Base-by-base conservation (phyloP, 441 rosid species). In the Erodium moschatum region DNA sequence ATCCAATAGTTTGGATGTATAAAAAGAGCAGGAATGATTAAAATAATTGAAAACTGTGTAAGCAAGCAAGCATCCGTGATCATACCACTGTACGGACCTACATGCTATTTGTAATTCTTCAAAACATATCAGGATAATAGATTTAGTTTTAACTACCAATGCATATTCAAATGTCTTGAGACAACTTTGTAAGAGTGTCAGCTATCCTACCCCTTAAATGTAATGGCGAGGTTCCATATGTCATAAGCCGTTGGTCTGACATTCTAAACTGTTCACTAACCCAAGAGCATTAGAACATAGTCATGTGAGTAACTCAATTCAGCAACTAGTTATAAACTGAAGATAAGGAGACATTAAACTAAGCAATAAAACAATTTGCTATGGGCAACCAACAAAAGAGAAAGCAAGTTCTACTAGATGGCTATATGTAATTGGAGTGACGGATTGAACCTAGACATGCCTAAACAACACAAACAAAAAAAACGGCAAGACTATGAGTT, bases 1-100 rank as follows among this genome's bases (percentile, higher is more conserved):
- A 70, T 74, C 63, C 75, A 62, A 21, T 66, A 29, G 33, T 20
- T 11, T 52, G 62, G 35, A 19, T 16, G 72, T 65, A 48, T 67
- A 15, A 35, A 71, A 66, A 48, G 16, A 68, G 38, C 6, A 7
- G 7, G 44, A n/a, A 21, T 24, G 12, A 61, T 61, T 3, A 61
- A 61, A 58, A 20, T 21, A 58, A 58, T 58, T 58, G 12, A 58
- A 58, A 58, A 8, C 4, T 19, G 64, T 20, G 12, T 21, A 58
- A 12, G 20, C 5, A 48, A 48, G 56, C 56, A 48, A 48, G 29
- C 64, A 58, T 8, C 31, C 13, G 9, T 10, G 31, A 19, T 58
- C 27, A 58, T 6, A 10, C 29, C 64, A 20, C 64, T 58, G 29
- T 21, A 58, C 20, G 64, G 31, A 40, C 64, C n/a, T 21, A 19